Evolutionary conservation across 352 stramenopile genomes (phyloP).

Genomic region (Plasmopara muralis): DNA sequence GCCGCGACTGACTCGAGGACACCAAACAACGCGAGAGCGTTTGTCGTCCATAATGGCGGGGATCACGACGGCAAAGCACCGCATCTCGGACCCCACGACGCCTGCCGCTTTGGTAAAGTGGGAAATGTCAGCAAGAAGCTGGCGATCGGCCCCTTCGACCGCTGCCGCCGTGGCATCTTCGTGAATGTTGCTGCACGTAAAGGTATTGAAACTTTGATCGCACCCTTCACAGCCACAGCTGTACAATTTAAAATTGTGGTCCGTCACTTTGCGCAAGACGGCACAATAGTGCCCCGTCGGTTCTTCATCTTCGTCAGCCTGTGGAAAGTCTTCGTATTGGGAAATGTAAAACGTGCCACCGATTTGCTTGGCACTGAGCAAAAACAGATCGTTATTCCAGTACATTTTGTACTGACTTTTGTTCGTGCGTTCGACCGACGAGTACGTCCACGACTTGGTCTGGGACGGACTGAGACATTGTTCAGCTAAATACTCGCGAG

Average conservation of each 20-base stretch:
- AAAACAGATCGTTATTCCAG: slow-evolving; percentile 81
- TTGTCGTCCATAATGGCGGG: slow-evolving; percentile 78
- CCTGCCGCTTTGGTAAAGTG: slow-evolving; percentile 77
- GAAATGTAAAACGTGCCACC: slow-evolving; percentile 85
- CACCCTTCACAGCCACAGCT: slow-evolving; percentile 83
- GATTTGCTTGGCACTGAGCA: slow-evolving; percentile 79
- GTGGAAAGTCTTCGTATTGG: slow-evolving; percentile 85
- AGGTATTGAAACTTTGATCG: slow-evolving; percentile 78
- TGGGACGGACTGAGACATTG: slow-evolving; percentile 73
- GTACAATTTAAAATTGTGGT: slow-evolving; percentile 86
- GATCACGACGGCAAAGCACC: slow-evolving; percentile 73
- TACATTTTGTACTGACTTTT: slow-evolving; percentile 87
- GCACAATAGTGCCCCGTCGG: slow-evolving; percentile 70
- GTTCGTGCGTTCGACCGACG: slow-evolving; percentile 69
- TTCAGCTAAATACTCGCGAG: slow-evolving; percentile 76
- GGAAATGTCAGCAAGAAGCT: slow-evolving; percentile 79
- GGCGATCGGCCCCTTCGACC: slow-evolving; percentile 49
- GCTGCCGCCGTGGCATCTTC: slow-evolving; percentile 30
- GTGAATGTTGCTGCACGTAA: slow-evolving; percentile 74
- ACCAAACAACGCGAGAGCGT: slow-evolving; percentile 79
- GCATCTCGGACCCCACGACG: slow-evolving; percentile 73
- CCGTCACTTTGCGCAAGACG: slow-evolving; percentile 57
- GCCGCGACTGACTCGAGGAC: slow-evolving; percentile 56
- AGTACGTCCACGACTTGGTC: slow-evolving; percentile 77
- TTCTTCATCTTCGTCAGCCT: slow-evolving; percentile 36